Conservation (phyloP, 176 grass and related monocot species). For the Oryza longistaminata region DNA sequence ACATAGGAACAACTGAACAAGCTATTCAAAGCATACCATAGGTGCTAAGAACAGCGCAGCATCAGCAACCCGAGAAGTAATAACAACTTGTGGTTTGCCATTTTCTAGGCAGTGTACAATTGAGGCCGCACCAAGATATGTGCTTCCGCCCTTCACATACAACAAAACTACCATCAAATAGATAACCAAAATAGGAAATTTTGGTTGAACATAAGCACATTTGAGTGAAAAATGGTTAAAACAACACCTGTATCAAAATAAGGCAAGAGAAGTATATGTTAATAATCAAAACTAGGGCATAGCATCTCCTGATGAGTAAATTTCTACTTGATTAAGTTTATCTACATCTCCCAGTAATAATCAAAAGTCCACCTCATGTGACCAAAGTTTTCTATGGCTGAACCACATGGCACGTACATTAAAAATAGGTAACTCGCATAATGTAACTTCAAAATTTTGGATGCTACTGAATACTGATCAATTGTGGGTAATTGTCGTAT, state of each 20-base stretch:
- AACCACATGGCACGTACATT: neutral
- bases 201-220: neutral
- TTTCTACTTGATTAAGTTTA: neutral
- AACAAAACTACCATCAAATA: constrained; percentile 26
- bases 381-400: constrained; percentile 1
- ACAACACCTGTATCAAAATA: neutral
- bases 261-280: constrained; percentile 11
- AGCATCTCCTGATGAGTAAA: neutral
- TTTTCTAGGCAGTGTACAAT: constrained; percentile 86
- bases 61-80: constrained; percentile 97
- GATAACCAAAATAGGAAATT: neutral
- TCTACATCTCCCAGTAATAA: constrained; percentile 18
- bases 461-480: constrained; percentile 2
- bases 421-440: neutral
- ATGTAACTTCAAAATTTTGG: neutral
- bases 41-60: constrained; percentile 93
- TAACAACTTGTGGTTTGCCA: constrained; percentile 77
- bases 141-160: constrained; percentile 65
- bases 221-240: constrained; percentile 20
- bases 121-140: constrained; percentile 81
- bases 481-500: neutral
- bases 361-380: constrained; percentile 9
- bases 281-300: constrained; percentile 1
- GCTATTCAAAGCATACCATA: constrained; percentile 55
- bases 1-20: constrained; percentile 12